These are phyloP conservation scores for Pulveroboletus frians DNA, from an alignment of 768 basidiomycete species.

Conservation along the genomic window DNA sequence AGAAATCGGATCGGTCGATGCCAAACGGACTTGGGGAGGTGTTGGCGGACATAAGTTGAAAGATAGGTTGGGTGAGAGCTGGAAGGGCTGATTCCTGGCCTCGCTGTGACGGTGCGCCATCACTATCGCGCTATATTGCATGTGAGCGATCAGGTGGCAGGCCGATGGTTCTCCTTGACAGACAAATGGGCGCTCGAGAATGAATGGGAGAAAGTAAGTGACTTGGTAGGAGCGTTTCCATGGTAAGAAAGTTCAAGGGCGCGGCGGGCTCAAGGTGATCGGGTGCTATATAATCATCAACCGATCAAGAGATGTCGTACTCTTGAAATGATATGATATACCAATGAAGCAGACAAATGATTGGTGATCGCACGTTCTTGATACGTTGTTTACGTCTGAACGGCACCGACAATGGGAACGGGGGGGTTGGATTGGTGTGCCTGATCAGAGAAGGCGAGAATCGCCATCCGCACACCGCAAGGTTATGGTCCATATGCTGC, in stretches of 20 bases:
- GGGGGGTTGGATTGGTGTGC: constrained; percentile 20
- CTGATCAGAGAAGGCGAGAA: constrained; percentile 25
- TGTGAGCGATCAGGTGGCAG: constrained; percentile 6
- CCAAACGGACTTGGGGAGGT: constrained; percentile 15
- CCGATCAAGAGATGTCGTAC: constrained; percentile 27
- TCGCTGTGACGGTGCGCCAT: constrained; percentile 15
- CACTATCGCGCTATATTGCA: constrained; percentile 1
- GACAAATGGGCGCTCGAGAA: constrained; percentile 5
- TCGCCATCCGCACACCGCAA: constrained; percentile 14
- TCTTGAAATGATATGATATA: constrained; percentile 17
- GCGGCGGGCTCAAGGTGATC: constrained; percentile 9
- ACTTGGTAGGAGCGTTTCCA: constrained; percentile 24
- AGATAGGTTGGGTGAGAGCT: constrained; percentile 4
- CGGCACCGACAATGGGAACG: constrained; percentile 32
- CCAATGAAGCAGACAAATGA: constrained; percentile 16
- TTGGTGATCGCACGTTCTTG: constrained; percentile 26
- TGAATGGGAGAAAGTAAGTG: constrained; percentile 4
- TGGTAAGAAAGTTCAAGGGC: constrained; percentile 21
- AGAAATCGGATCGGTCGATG: constrained; percentile 15
- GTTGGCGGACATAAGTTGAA: constrained; percentile 20
- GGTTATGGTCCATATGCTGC: constrained; percentile 10
- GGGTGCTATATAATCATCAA: constrained; percentile 14
- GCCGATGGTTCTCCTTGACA: background rate
- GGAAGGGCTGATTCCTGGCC: constrained; percentile 2
- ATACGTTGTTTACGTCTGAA: constrained; percentile 25